Base-by-base conservation (phyloP, 805 yeast genomes). In the Lachancea cidri region DNA sequence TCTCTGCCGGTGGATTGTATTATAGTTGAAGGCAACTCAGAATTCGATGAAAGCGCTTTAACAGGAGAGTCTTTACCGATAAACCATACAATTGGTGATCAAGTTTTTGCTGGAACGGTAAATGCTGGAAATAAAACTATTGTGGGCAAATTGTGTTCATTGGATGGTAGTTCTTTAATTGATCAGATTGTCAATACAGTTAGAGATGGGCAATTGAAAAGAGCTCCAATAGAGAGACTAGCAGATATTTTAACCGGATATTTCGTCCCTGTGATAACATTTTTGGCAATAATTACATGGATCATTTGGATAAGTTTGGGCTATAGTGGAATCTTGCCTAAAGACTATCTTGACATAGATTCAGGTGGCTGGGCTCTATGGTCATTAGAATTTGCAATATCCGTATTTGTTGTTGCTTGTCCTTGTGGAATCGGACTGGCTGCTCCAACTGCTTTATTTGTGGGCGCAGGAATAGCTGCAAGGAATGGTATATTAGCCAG, bases 351-450 rank as follows among this genome's bases (percentile, higher is more conserved):
- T 33, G 85, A 81, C 53, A 72, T 73, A 41, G 83, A 79, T 43
- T 67, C 77, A 37, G 86, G 86, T 13, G 86, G 87, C 1, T 83
- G 89, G 87, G 66, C 74, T 0, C 74, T 83, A 9, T 84, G 91
- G 88, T 79, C 89, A 0, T 67, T 84, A 42, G 81, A 83, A 50
- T 84, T 84, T 61, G 77, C 88, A 1, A 81, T 84, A 48, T 76
- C 89, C 0, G 91, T 85, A 1, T 83, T 84, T 63, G 91, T 84
- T 2, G 77, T 84, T 38, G 91, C 91, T 0, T 84, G 94, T 56
- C 94, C 94, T 1, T 84, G 93, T 67, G 94, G 91, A 1, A 76
- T 84, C 50, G 93, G 91, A 1, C 66, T 84, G 17, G 93, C 93
- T 17, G 93, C 91, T 1, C 93, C 93, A 1, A 83, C 91, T 2